Base-by-base conservation (phyloP, 306 rosid species). In the Quercus rubra region DNA sequence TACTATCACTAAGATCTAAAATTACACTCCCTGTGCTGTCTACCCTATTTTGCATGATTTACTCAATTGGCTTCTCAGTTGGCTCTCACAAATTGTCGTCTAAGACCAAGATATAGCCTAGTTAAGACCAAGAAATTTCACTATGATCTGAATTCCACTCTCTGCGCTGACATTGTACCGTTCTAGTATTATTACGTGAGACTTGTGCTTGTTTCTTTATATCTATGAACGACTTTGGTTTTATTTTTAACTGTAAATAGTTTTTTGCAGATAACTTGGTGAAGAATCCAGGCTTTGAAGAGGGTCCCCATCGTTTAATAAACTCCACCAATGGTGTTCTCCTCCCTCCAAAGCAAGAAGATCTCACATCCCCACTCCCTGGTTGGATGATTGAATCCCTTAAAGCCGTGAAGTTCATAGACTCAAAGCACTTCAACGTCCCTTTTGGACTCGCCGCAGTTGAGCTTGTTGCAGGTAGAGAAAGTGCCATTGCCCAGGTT, bases 351-450 rank as follows among this genome's bases (percentile, higher is more conserved):
- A 91, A 79, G 63, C 99, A 96, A 75, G 87, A 93, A 81, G 99
- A 96, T 73, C 18, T 67, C 15, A 80, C 92, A 28, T 96, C 99
- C 25, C 99, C 99, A 3, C 96, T 96, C 21, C 98, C 96, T 0
- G 98, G 94, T 56, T 96, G 98, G 99, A 90, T 93, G 49, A 91
- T 96, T 18, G 97, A 93, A 76, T 96, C 99, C 12, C 96, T 93
- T 18, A 96, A 91, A 79, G 97, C 98, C 0, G 88, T 92, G 27
- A 95, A 92, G 73, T 91, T 87, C 90, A 90, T 95, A 28, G 96
- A 92, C 27, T 83, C 87, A 14, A 85, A 87, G 33, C 90, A 89
- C 70, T 89, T 89, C 83, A 87, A 81, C 8, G 82, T 89, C 62
- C 99, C 98, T n/a, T 82, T 46, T 59, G 99, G 98, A 55, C 25